Conservation (phyloP, 2,329 filamentous ascomycete genomes). For the Colletotrichum musae region DNA sequence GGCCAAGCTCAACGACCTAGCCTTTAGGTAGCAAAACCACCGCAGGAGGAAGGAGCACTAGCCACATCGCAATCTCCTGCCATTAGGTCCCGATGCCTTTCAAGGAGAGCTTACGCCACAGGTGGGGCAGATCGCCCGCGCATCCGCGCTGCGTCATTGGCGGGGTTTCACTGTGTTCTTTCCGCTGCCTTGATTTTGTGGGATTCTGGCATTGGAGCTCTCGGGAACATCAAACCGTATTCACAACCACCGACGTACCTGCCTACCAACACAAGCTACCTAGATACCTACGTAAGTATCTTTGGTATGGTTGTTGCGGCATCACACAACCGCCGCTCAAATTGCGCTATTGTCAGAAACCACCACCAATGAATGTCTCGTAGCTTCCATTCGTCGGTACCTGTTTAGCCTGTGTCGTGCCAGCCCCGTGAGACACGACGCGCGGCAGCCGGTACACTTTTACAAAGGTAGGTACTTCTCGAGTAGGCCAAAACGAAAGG, state of each 20-base stretch:
- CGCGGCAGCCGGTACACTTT: constrained; percentile 30
- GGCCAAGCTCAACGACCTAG: not conserved
- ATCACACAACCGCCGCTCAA: constrained; percentile 27
- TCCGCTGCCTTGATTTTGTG: constrained; percentile 38
- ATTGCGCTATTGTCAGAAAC: constrained; percentile 21
- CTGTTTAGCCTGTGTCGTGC: constrained; percentile 11
- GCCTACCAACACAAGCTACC: not conserved
- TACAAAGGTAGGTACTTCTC: not conserved
- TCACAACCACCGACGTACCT: constrained; percentile 12
- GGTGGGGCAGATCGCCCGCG: constrained; percentile 15
- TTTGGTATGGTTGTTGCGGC: constrained; percentile 3
- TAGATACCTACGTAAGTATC: not conserved
- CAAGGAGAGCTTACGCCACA: constrained; percentile 35
- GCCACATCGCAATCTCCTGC: constrained; percentile 7
- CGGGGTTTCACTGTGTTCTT: not conserved
- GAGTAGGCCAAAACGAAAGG: not conserved
- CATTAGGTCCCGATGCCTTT: not conserved
- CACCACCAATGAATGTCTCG: constrained; percentile 22
- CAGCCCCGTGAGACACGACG: constrained; percentile 36
- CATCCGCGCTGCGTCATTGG: constrained; percentile 41
- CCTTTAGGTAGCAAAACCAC: not conserved
- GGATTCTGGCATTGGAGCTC: constrained; percentile 3
- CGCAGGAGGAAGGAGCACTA: constrained; percentile 7
- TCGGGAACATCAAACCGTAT: constrained; percentile 25
- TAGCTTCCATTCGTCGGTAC: not conserved